These are phyloP conservation scores for Trichophyton equinum DNA, from an alignment of 2,329 filamentous ascomycete species.

Conservation along the genomic window DNA sequence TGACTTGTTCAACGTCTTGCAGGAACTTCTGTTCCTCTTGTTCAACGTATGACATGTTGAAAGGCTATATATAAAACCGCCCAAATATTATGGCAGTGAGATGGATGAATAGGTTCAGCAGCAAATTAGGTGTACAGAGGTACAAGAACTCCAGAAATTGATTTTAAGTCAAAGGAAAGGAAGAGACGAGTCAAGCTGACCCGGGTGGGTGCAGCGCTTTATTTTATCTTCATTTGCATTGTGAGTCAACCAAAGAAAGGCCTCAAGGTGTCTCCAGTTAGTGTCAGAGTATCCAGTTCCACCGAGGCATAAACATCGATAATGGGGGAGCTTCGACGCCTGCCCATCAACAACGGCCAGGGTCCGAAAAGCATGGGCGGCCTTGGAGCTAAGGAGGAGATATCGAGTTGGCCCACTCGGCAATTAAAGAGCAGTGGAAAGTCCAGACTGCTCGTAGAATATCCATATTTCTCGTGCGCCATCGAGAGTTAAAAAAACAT, in stretches of 20 bases:
- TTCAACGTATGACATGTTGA: conserved; percentile 37
- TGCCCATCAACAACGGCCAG: background rate
- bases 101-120: conserved; percentile 9
- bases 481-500: background rate
- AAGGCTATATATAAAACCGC: background rate
- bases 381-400: background rate
- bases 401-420: background rate
- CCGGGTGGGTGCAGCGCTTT: background rate
- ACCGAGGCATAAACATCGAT: background rate
- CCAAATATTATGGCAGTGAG: background rate
- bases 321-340: background rate
- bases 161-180: background rate
- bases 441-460: conserved; percentile 1
- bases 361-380: background rate
- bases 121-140: background rate
- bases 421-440: background rate
- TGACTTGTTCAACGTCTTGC: conserved; percentile 73
- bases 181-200: conserved; percentile 13
- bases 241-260: background rate
- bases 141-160: conserved; percentile 10
- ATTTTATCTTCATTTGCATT: background rate
- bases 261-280: background rate
- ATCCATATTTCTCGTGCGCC: background rate
- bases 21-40: conserved; percentile 63
- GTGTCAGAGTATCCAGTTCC: background rate